Conservation (phyloP, 345 rosid species). For the Acer saccharum region DNA sequence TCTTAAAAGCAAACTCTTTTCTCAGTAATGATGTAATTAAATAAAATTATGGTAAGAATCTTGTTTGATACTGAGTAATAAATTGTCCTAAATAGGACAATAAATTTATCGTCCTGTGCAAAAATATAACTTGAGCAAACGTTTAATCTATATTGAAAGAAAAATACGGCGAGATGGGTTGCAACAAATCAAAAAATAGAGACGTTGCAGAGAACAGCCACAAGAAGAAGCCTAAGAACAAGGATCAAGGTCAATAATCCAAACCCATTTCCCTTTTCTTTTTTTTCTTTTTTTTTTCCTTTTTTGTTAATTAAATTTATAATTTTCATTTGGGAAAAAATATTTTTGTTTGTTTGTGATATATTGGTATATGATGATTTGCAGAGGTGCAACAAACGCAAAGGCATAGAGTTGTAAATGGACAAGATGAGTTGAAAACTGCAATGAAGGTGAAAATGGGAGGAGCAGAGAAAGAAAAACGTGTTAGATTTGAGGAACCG, state of each 20-base stretch:
- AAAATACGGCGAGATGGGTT: constrained; percentile 13
- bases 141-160: background rate
- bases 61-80: background rate
- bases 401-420: background rate
- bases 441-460: background rate
- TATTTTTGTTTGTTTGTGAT: too few species aligned
- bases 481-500: background rate
- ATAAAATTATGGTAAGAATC: background rate
- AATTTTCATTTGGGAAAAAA: background rate
- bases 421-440: background rate
- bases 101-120: background rate
- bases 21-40: background rate
- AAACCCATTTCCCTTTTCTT: background rate
- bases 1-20: background rate
- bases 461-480: background rate
- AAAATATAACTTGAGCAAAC: background rate
- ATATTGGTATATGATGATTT: background rate
- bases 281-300: too few species aligned
- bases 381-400: too few species aligned
- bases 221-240: background rate
- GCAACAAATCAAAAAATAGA: constrained; percentile 13
- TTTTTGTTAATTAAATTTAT: background rate
- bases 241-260: constrained; percentile 2
- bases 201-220: too few species aligned
- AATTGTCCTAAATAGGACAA: background rate